phyloP scores from a whole-genome alignment of 1,284 basidiomycete species.

The Porphyrellus sp. region DNA sequence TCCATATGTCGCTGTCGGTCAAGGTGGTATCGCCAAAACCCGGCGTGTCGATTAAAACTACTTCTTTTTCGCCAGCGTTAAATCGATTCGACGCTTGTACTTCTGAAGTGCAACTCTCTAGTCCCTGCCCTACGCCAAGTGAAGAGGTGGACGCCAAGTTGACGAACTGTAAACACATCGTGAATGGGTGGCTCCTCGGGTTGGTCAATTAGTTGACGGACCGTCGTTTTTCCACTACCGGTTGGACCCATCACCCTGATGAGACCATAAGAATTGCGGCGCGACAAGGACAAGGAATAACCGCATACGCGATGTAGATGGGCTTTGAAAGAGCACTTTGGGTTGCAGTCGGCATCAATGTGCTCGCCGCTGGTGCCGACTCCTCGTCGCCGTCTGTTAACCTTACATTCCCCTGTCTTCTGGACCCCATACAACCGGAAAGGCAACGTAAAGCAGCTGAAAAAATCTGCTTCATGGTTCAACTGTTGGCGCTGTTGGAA shows the following conservation, averaged over 20 bases:
- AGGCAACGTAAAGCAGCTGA: slow-evolving; percentile 9
- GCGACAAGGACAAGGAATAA: not conserved
- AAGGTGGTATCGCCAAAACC: slow-evolving; percentile 40
- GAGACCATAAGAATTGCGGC: slow-evolving; percentile 11
- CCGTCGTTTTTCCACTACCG: slow-evolving; percentile 35
- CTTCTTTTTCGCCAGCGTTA: slow-evolving; percentile 22
- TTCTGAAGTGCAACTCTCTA: slow-evolving; percentile 37
- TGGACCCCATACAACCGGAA: not conserved
- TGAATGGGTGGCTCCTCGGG: not conserved
- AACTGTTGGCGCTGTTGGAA: slow-evolving; percentile 7
- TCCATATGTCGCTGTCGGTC: slow-evolving; percentile 37
- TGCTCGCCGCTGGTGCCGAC: slow-evolving; percentile 2
- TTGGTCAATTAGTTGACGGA: slow-evolving; percentile 13
- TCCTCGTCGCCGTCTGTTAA: slow-evolving; percentile 19
- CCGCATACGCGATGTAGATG: slow-evolving; percentile 33
- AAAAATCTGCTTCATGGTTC: slow-evolving; percentile 17
- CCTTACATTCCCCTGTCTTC: slow-evolving; percentile 12
- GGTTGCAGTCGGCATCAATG: not conserved
- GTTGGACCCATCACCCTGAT: slow-evolving; percentile 33
- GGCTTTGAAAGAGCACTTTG: slow-evolving; percentile 14
- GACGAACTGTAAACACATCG: slow-evolving; percentile 30
- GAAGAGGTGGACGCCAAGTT: slow-evolving; percentile 34
- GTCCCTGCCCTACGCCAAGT: slow-evolving; percentile 30
- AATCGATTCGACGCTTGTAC: slow-evolving; percentile 32
- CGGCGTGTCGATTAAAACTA: slow-evolving; percentile 38